phyloP scores from a whole-genome alignment of 169 alveolate genomes.

The Babesia ovata region DNA sequence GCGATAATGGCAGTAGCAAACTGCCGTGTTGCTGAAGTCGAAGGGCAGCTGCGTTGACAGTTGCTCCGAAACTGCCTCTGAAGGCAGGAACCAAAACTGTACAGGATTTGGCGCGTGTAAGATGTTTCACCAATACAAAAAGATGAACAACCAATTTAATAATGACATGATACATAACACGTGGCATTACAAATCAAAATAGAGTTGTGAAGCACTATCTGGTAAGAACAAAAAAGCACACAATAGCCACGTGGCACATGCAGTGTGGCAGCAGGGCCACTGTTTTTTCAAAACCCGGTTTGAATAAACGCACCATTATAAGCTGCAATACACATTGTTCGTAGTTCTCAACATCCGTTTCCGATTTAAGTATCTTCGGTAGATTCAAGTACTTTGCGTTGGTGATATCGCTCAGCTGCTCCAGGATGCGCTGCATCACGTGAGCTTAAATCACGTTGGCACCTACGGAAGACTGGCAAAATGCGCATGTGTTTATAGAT shows the following conservation, averaged over 20 bases:
- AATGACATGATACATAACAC: not conserved
- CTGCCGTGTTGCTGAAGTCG: conserved; percentile 81
- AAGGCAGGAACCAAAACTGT: conserved; percentile 81
- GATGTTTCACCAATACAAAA: too few relatives aligned
- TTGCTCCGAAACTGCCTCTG: conserved; percentile 71
- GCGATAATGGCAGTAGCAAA: conserved; percentile 83
- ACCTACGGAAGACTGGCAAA: conserved; percentile 59
- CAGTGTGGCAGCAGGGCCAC: not conserved
- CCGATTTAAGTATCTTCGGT: conserved; percentile 44
- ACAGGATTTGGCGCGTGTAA: not conserved
- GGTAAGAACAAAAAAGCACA: not conserved
- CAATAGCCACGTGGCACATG: not conserved
- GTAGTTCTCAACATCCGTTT: conserved; percentile 10
- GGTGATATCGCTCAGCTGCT: conserved; percentile 65
- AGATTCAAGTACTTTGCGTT: conserved; percentile 58
- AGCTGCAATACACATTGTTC: conserved; percentile 54
- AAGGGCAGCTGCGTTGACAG: conserved; percentile 79
- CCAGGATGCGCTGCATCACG: conserved; percentile 47
- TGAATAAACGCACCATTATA: conserved; percentile 17
- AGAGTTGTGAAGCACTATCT: not conserved
- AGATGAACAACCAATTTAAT: too few relatives aligned
- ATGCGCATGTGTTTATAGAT: conserved; percentile 56
- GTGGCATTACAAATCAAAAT: not conserved
- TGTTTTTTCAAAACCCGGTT: not conserved
- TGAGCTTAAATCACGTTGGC: not conserved